These are phyloP conservation scores for Paspalum vaginatum DNA, from an alignment of 176 grass and related monocot genomes.

Conservation along the genomic window DNA sequence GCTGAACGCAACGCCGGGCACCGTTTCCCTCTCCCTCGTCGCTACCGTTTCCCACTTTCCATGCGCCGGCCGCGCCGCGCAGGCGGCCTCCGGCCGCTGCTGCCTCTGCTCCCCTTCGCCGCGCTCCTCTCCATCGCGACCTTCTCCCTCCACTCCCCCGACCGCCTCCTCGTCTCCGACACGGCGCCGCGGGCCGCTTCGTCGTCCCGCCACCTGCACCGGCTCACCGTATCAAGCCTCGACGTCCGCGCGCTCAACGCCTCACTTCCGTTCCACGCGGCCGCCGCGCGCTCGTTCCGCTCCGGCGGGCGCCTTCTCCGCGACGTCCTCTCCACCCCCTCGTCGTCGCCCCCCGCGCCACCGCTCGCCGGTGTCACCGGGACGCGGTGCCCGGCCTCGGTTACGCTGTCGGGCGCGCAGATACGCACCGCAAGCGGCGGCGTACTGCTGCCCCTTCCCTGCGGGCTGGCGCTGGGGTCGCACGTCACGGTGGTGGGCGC, in stretches of 20 bases:
- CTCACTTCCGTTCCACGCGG: constrained; percentile 29
- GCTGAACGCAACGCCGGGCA: neutral
- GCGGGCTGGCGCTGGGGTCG: constrained; percentile 75
- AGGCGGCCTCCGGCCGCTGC: constrained; percentile 30
- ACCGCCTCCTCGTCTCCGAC: constrained; percentile 9
- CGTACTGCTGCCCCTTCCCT: constrained; percentile 55
- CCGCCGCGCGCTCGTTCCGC: constrained; percentile 30
- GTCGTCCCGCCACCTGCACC: neutral
- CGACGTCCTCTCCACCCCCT: neutral
- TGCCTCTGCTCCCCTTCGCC: constrained; percentile 39
- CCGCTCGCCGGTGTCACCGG: neutral
- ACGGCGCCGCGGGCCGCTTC: neutral
- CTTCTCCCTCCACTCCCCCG: constrained; percentile 34
- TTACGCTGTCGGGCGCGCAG: constrained; percentile 3
- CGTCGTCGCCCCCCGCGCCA: neutral
- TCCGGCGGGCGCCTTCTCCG: constrained; percentile 43
- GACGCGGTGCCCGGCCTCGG: constrained; percentile 56
- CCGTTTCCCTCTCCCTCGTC: constrained; percentile 44
- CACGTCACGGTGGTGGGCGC: constrained; percentile 79
- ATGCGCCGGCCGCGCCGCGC: constrained; percentile 39
- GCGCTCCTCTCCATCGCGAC: constrained; percentile 50
- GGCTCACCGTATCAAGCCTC: neutral
- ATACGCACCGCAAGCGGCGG: neutral
- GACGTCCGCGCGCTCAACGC: constrained; percentile 30
- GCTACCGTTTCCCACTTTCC: constrained; percentile 16